Evolutionary conservation across 441 rosid genomes (phyloP).

Genomic region (Flueggea neowawraea): DNA sequence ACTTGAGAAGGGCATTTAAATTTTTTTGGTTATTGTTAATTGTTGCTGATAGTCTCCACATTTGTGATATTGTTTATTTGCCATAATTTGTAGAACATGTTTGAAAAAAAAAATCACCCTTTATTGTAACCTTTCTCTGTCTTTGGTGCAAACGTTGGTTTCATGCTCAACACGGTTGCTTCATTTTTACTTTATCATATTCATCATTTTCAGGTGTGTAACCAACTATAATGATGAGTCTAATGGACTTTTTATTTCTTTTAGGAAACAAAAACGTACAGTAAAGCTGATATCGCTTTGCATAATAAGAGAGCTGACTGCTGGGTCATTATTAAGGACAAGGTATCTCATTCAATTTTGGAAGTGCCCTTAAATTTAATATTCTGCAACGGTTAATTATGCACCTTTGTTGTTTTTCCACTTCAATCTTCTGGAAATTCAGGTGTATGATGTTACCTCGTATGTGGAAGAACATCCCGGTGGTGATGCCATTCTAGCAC

Average conservation of each 20-base stretch:
- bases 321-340: slow-evolving; percentile 88
- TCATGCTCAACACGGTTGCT: too few species aligned
- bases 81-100: too few species aligned
- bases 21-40: too few species aligned
- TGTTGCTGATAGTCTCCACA: too few species aligned
- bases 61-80: too few species aligned
- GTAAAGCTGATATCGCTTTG: slow-evolving; percentile 51
- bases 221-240: neutral
- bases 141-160: too few species aligned
- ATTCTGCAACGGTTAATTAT: neutral
- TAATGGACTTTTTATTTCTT: slow-evolving; percentile 1
- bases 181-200: too few species aligned
- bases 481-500: slow-evolving; percentile 87
- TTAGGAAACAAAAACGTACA: slow-evolving; percentile 49
- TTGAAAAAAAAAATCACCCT: too few species aligned
- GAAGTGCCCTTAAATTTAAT: neutral
- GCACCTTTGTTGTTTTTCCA: neutral
- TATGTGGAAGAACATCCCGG: slow-evolving; percentile 98
- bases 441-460: slow-evolving; percentile 89
- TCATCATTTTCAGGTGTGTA: neutral
- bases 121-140: too few species aligned
- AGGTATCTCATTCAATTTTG: slow-evolving; percentile 28
- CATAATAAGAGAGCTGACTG: slow-evolving; percentile 87
- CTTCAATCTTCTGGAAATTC: slow-evolving; percentile 7
- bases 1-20: too few species aligned